phyloP scores from a whole-genome alignment of 2,329 filamentous ascomycete species.

The Penicillium sp. region DNA sequence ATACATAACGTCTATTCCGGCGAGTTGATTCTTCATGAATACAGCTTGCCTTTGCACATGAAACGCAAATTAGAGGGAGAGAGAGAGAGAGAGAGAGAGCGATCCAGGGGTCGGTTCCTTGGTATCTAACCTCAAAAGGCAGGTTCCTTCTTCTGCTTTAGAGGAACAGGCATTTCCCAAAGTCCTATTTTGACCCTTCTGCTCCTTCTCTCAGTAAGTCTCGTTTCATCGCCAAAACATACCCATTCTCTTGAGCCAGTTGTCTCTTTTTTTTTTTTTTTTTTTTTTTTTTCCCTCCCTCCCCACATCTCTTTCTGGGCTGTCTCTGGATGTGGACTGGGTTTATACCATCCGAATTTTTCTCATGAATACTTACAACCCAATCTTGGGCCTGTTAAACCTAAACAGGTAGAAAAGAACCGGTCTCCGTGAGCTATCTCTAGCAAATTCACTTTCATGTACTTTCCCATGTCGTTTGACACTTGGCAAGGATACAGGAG shows the following conservation, averaged over 20 bases:
- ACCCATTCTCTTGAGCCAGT: too few species aligned
- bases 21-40: background rate
- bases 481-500: slow-evolving; percentile 13
- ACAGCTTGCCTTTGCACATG: slow-evolving; percentile 7
- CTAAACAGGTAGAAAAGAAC: background rate
- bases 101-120: slow-evolving; percentile 7
- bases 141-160: background rate
- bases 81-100: background rate
- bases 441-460: slow-evolving; percentile 5
- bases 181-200: background rate
- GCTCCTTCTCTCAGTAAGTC: background rate
- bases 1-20: slow-evolving; percentile 15
- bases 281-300: background rate
- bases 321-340: slow-evolving; percentile 19
- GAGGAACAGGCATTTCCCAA: background rate
- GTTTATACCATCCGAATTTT: slow-evolving; percentile 19
- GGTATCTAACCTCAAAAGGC: background rate
- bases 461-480: slow-evolving; percentile 11
- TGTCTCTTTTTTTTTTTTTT: background rate
- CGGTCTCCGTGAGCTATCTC: background rate
- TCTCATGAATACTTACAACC: slow-evolving; percentile 13
- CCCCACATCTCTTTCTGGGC: background rate
- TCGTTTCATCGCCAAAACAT: too few species aligned
- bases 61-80: too few species aligned
- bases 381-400: slow-evolving; percentile 1